These are phyloP conservation scores for Cordyceps farinosa DNA, from an alignment of 2,329 filamentous ascomycete genomes.

Conservation along the genomic window DNA sequence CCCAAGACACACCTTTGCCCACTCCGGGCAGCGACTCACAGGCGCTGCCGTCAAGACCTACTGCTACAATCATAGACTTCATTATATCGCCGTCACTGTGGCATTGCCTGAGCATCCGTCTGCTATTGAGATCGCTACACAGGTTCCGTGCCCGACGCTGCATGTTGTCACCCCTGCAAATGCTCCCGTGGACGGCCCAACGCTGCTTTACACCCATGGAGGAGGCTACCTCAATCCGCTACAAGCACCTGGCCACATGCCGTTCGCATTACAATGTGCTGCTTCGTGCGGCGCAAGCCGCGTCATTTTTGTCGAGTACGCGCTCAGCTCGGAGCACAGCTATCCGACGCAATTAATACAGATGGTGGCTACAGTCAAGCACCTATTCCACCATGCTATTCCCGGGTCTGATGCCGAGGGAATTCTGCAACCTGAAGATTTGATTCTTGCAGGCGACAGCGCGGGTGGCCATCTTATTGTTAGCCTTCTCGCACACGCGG, in stretches of 20 bases:
- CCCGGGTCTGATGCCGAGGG: neutral
- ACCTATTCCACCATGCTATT: neutral
- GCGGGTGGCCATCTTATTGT: neutral
- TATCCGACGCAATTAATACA: constrained; percentile 3
- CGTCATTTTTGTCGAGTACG: neutral
- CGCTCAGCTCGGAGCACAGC: neutral
- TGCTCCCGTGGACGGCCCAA: neutral
- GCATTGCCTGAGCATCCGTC: neutral
- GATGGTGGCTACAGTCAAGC: neutral
- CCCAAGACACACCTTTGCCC: neutral
- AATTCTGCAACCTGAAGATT: neutral
- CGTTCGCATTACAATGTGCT: neutral
- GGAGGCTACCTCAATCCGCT: constrained; percentile 3
- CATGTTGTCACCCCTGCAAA: neutral
- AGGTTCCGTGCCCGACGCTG: neutral
- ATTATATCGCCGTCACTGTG: neutral
- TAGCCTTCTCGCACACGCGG: neutral
- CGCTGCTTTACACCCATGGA: neutral
- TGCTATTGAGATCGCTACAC: no score
- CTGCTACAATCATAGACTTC: neutral
- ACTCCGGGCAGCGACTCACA: neutral
- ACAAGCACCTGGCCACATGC: constrained; percentile 8
- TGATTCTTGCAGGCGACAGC: constrained; percentile 4
- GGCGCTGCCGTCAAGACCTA: constrained; percentile 1
- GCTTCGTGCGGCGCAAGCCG: neutral